A percentile compares a stretch with the other conserved stretches of the same genome.
phyloP scores from a whole-genome alignment of 179 eudicot species.

The Camellia oleifera region DNA sequence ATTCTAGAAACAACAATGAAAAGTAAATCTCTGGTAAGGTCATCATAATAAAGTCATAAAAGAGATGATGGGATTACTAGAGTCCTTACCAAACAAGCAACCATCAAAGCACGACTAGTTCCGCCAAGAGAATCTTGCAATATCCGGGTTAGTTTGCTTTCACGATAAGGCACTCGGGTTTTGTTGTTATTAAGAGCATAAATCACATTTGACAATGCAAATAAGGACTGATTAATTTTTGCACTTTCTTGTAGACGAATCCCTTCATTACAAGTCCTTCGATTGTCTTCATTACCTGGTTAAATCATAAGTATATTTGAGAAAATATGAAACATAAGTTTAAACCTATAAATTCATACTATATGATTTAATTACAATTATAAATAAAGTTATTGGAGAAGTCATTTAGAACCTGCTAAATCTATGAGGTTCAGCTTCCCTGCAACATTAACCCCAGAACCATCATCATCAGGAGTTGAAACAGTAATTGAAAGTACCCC shows the following conservation, averaged over 20 bases:
- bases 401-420: slow-evolving; percentile 62
- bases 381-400: neutral
- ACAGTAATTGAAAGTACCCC: slow-evolving; percentile 67
- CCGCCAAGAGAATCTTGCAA: slow-evolving; percentile 96
- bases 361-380: neutral
- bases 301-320: slow-evolving; percentile 17
- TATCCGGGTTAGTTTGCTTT: slow-evolving; percentile 88
- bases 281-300: slow-evolving; percentile 89
- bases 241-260: slow-evolving; percentile 88
- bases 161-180: slow-evolving; percentile 78
- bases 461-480: slow-evolving; percentile 41
- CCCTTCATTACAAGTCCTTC: slow-evolving; percentile 80
- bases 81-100: slow-evolving; percentile 78
- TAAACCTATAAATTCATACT: neutral
- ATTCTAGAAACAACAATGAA: slow-evolving; percentile 41
- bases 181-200: slow-evolving; percentile 78
- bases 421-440: slow-evolving; percentile 94
- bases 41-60: neutral
- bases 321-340: neutral
- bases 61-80: neutral
- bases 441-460: slow-evolving; percentile 20
- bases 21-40: neutral
- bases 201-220: slow-evolving; percentile 84
- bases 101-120: slow-evolving; percentile 78
- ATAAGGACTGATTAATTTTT: slow-evolving; percentile 87